These are phyloP conservation scores for Ajuga chamaepitys DNA, from an alignment of 257 asterid genomes.

Conservation along the genomic window DNA sequence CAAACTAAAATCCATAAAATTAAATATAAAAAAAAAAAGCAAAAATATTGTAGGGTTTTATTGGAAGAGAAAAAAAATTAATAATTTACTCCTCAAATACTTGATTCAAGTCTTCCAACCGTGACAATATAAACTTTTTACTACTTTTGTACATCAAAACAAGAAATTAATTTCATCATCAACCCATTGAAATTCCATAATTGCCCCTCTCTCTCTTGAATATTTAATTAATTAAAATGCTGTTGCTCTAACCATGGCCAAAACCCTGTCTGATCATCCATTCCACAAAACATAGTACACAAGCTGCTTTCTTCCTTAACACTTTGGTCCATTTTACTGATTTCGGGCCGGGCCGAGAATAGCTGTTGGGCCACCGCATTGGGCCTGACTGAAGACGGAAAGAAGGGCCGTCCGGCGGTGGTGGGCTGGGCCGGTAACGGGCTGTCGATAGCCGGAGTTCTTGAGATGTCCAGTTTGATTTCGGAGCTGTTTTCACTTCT, in stretches of 20 bases:
- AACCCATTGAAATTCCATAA: not conserved
- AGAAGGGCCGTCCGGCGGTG: slow-evolving; percentile 37
- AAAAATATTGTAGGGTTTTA: not conserved
- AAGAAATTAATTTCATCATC: not conserved
- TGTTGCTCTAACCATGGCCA: slow-evolving; percentile 99
- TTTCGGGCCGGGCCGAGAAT: slow-evolving; percentile 40
- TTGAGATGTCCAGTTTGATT: slow-evolving; percentile 67
- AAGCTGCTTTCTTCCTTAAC: slow-evolving; percentile 75
- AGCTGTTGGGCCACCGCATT: slow-evolving; percentile 36
- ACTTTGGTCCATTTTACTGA: slow-evolving; percentile 39
- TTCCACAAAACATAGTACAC: slow-evolving; percentile 67
- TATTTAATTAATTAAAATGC: slow-evolving; percentile 40
- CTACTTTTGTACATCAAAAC: slow-evolving; percentile 20
- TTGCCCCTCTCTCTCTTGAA: not conserved
- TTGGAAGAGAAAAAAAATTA: not conserved
- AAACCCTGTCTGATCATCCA: slow-evolving; percentile 87
- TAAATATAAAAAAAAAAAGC: not conserved
- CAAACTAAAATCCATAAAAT: too few species aligned
- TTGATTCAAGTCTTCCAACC: slow-evolving; percentile 2
- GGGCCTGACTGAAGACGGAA: slow-evolving; percentile 46
- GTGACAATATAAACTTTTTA: not conserved
- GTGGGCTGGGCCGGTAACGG: slow-evolving; percentile 28
- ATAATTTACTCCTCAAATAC: slow-evolving; percentile 13
- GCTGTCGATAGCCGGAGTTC: slow-evolving; percentile 62
- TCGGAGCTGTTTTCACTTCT: slow-evolving; percentile 88